A percentile compares a stretch with the other conserved stretches of the same genome.
Conservation (phyloP, 495 filamentous ascomycete genomes). For the Acidiella bohemica region DNA sequence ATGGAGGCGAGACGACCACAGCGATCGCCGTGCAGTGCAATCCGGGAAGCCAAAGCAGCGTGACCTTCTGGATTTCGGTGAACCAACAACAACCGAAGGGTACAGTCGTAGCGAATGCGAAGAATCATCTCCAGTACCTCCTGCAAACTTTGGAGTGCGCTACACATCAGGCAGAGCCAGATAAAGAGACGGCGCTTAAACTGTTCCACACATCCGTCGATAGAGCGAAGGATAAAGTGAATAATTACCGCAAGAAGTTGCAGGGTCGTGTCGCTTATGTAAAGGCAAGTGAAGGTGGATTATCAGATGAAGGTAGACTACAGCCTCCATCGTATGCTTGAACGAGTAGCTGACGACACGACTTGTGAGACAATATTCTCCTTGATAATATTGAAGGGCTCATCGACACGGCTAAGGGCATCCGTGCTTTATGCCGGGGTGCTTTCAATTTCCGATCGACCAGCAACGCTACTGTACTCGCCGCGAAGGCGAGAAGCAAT, state of each 20-base stretch:
- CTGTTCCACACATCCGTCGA: neutral
- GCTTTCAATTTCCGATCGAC: neutral
- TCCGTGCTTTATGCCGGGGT: neutral
- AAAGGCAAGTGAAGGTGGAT: too few species aligned
- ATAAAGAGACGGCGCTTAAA: too few species aligned
- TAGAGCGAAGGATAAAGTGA: neutral
- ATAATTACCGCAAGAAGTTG: neutral
- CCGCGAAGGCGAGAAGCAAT: neutral
- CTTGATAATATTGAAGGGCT: neutral
- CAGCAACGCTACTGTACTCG: neutral
- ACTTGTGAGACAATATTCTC: too few species aligned
- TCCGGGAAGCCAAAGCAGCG: neutral
- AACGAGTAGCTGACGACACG: too few species aligned
- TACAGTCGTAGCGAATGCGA: neutral
- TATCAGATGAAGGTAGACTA: too few species aligned
- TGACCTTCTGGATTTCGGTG: neutral
- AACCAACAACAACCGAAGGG: neutral
- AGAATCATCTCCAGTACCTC: neutral
- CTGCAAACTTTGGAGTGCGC: neutral
- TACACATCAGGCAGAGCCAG: neutral
- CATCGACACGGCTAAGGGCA: neutral
- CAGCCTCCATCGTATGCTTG: too few species aligned
- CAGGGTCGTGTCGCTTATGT: neutral
- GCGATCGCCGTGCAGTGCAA: neutral
- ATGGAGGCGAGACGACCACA: constrained; percentile 2